phyloP scores from a whole-genome alignment of 2,329 filamentous ascomycete genomes.

The Arthroderma sp. region DNA sequence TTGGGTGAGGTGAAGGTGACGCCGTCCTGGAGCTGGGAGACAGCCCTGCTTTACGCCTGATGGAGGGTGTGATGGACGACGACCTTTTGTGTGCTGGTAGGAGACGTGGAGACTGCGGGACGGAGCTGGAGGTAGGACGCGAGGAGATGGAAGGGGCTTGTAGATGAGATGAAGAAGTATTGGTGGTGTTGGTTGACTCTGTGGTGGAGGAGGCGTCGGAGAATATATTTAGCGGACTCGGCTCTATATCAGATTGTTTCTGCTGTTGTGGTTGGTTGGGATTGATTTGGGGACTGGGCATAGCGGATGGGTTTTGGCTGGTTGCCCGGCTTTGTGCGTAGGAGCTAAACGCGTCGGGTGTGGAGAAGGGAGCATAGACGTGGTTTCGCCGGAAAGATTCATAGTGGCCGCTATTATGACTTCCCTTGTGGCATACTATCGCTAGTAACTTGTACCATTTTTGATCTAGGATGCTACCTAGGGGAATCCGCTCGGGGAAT shows the following conservation, averaged over 20 bases:
- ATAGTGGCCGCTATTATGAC: constrained; percentile 92
- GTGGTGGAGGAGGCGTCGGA: constrained; percentile 21
- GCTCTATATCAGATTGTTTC: constrained; percentile 18
- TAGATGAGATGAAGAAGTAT: background rate
- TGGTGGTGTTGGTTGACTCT: constrained; percentile 14
- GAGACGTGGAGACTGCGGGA: constrained; percentile 23
- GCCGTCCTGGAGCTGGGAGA: background rate
- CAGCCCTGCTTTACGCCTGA: background rate
- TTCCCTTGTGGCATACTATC: constrained; percentile 87
- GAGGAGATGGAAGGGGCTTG: constrained; percentile 8
- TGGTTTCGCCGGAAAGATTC: constrained; percentile 88
- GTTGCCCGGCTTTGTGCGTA: constrained; percentile 53
- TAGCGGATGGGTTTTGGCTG: constrained; percentile 38
- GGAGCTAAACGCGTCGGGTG: constrained; percentile 62
- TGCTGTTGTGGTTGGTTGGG: constrained; percentile 18
- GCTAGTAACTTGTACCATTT: constrained; percentile 74
- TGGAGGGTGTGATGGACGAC: background rate
- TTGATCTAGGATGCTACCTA: constrained; percentile 66
- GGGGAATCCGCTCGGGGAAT: constrained; percentile 73
- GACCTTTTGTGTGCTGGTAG: constrained; percentile 17
- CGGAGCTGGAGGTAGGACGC: constrained; percentile 8
- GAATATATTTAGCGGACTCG: constrained; percentile 19
- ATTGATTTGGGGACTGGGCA: constrained; percentile 36
- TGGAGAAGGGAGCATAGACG: constrained; percentile 65
- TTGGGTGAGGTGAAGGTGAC: background rate